Evolutionary conservation across 2,329 filamentous ascomycete species (phyloP), one percentile per base, ranked within the genome.

Genomic region (Fusarium sambucinum): DNA sequence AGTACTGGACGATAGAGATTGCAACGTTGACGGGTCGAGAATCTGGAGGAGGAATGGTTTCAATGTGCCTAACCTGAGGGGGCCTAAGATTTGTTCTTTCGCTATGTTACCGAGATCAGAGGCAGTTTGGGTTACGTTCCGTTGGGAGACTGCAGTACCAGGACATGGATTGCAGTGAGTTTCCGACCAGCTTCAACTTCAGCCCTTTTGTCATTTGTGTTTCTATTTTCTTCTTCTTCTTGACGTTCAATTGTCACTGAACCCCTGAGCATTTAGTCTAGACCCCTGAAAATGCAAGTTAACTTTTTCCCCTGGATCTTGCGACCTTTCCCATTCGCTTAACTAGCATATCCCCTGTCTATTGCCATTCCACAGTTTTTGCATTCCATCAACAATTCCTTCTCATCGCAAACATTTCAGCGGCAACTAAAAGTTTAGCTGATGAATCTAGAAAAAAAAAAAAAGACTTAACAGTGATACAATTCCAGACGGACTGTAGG

Each of bases 21-120:
- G 47, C 14, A 40, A 38, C 47, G 7, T 10, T 51, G 23, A 38
- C 17, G 30, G n/a, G 8, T 45, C 61, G 30, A 44, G 60, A 65
- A 45, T 58, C 48, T 58, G 60, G 47, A 52, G 61, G 53, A 55
- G 61, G 63, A 67, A 69, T 54, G 66, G 62, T 52, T 62, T 62
- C 62, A 54, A 56, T 33, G 61, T 62, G 47, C 37, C 37, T 14
- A 37, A 33, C 32, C 27, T 27, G 8, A 44, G 33, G 47, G 59
- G 55, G 16, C 14, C 14, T 16, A 6, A n/a, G n/a, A n/a, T n/a
- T n/a, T n/a, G n/a, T n/a, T n/a, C 14, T 32, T 30, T 10, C n/a
- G n/a, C 16, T 38, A n/a, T 30, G 16, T 21, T 35, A 48, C 29
- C 16, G 8, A 13, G 16, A n/a, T 35, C 16, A n/a, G 30, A 48